A percentile compares a stretch with the other conserved stretches of the same genome.
These are phyloP conservation scores for Spiraea crenata DNA, from an alignment of 331 rosid species.

Conservation along the genomic window DNA sequence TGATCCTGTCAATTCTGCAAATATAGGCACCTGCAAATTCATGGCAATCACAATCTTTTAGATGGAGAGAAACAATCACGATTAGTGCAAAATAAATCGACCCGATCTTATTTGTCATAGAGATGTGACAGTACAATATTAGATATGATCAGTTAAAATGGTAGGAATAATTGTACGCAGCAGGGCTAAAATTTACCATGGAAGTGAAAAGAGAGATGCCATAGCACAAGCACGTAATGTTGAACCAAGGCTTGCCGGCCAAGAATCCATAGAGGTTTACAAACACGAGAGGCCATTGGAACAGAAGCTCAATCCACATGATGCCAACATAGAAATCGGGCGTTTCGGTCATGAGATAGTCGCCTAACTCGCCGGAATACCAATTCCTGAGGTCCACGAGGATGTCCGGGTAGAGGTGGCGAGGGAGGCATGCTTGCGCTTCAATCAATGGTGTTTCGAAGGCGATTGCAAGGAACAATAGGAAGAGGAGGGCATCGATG, in stretches of 20 bases:
- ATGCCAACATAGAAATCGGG: conserved; percentile 63
- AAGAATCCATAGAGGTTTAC: conserved; percentile 51
- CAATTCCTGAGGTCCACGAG: conserved; percentile 44
- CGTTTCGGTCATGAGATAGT: conserved; percentile 49
- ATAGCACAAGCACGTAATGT: conserved; percentile 61
- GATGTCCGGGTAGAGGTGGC: conserved; percentile 40
- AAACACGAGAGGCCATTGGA: conserved; percentile 65
- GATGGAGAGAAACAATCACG: neutral
- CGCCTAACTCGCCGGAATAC: conserved; percentile 42
- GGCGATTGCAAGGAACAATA: conserved; percentile 44
- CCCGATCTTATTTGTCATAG: too few species aligned
- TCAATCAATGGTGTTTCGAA: conserved; percentile 49
- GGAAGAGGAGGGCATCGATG: conserved; percentile 38
- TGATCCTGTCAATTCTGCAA: conserved; percentile 55
- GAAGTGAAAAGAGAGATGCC: conserved; percentile 55
- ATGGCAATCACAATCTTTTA: too few species aligned
- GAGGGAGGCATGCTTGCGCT: conserved; percentile 51
- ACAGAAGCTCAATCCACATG: conserved; percentile 58
- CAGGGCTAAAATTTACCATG: conserved; percentile 37
- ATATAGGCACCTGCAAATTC: conserved; percentile 47
- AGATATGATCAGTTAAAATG: neutral
- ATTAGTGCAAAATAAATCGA: neutral
- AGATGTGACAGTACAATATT: too few species aligned
- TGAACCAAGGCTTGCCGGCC: conserved; percentile 52
- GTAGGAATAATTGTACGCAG: neutral